Evolutionary conservation across 2,329 filamentous ascomycete species (phyloP), one percentile per base, ranked within the genome.

Genomic region (Monilinia vaccinii-corymbosi): DNA sequence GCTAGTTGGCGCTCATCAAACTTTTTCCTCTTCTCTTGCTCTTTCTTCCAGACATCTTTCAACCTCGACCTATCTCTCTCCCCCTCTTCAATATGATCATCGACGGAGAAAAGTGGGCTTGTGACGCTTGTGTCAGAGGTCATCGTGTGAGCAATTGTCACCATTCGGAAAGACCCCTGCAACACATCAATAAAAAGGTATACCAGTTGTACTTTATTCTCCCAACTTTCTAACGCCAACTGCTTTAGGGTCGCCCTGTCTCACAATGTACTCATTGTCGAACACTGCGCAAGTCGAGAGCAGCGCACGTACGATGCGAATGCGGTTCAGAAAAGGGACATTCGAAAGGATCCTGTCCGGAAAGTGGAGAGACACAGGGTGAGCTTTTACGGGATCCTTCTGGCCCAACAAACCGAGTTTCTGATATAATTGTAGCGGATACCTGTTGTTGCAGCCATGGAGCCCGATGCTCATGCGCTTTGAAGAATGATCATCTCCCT

Each of bases 121-220:
- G 93, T 81, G 90, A 96, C 62, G 71, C 71, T 48, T 99, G 94
- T 79, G 91, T 99, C 74, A 89, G 94, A 76, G 94, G 94, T 73
- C 94, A 99, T 79, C 90, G 94, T 74, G 94, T 99, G 73, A 97
- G 92, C 87, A 96, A 94, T 74, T 99, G 94, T 81, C 91, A 93
- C 75, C 94, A 99, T 76, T 83, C 85, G 75, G 94, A 97, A 75
- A 90, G 93, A 68, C 89, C 89, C 66, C 83, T 97, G 66, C 88
- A 90, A 72, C 91, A 96, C 74, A 96, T 97, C 78, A 95, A 95
- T 76, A 96, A 96, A 75, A 97, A 97, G 67, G 70, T 71, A 66
- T 51, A 61, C 23, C 28, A 16, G 31, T 48, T 18, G 49, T 48
- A 28, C n/a, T 56, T 28, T 42, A 21, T 31, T 40, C 16, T 47